Conservation (phyloP, 768 basidiomycete species). For the Suillus americanus region DNA sequence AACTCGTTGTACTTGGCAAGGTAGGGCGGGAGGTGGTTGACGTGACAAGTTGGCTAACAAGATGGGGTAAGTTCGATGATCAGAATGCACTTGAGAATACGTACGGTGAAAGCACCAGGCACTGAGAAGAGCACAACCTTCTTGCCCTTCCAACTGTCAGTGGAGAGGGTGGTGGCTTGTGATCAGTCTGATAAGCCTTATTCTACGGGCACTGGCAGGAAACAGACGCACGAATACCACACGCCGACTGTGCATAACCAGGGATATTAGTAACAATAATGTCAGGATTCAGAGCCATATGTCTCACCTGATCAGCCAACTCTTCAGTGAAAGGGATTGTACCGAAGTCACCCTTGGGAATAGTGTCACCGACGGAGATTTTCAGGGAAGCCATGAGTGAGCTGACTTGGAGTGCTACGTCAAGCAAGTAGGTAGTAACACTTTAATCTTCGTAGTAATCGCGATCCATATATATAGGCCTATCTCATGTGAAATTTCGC, state of each 20-base stretch:
- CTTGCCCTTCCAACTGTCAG: constrained; percentile 75
- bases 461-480: too few relatives aligned
- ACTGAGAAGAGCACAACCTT: constrained; percentile 78
- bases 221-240: constrained; percentile 58
- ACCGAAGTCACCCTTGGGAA: constrained; percentile 45
- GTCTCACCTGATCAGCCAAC: constrained; percentile 59
- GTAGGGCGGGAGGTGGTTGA: constrained; percentile 47
- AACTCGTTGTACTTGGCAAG: constrained; percentile 45
- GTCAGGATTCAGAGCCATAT: background rate
- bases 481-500: too few relatives aligned
- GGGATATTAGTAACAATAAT: constrained; percentile 2
- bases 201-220: background rate
- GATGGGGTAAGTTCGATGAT: background rate
- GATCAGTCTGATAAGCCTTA: background rate
- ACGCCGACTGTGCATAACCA: constrained; percentile 44
- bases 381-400: constrained; percentile 22
- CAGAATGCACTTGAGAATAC: constrained; percentile 19
- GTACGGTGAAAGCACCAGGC: constrained; percentile 79
- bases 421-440: background rate
- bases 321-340: constrained; percentile 62
- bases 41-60: constrained; percentile 40
- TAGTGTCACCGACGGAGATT: constrained; percentile 52
- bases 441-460: too few relatives aligned
- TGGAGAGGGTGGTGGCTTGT: constrained; percentile 53
- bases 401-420: background rate